These are phyloP conservation scores for Excoecaria cochinchinensis DNA, from an alignment of 345 rosid genomes.

Conservation along the genomic window DNA sequence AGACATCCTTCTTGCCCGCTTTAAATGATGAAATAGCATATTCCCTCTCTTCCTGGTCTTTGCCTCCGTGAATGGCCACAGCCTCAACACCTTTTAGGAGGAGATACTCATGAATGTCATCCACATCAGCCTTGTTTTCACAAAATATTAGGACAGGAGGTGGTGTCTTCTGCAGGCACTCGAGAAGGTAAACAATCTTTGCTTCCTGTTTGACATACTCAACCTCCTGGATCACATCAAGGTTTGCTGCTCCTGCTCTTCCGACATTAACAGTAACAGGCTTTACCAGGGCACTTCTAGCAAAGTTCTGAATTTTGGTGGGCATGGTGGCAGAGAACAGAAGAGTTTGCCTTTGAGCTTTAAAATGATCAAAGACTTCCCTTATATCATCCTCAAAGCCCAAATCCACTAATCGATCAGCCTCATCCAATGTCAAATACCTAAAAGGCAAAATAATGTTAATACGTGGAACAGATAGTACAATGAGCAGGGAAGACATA, in stretches of 20 bases:
- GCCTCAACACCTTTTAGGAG: constrained; percentile 95
- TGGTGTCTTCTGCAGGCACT: constrained; percentile 89
- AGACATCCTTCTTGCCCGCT: constrained; percentile 78
- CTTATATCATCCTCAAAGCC: constrained; percentile 98
- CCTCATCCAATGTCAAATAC: constrained; percentile 91
- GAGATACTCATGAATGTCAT: constrained; percentile 85
- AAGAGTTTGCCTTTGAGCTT: constrained; percentile 90
- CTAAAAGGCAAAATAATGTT: constrained; percentile 40
- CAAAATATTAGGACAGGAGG: constrained; percentile 92
- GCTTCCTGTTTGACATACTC: constrained; percentile 97
- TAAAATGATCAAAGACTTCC: constrained; percentile 90
- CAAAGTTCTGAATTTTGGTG: constrained; percentile 84
- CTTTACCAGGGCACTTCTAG: constrained; percentile 82
- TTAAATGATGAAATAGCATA: constrained; percentile 82
- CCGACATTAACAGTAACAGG: constrained; percentile 89
- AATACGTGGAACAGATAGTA: not conserved
- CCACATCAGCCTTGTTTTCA: constrained; percentile 97
- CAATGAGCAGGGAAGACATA: not conserved
- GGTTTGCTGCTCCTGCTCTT: constrained; percentile 96
- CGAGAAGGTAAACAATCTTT: constrained; percentile 88
- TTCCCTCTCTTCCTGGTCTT: constrained; percentile 94
- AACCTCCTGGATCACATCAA: constrained; percentile 94
- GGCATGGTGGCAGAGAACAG: constrained; percentile 96
- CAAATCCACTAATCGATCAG: constrained; percentile 90
- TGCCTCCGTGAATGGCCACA: constrained; percentile 88